Evolutionary conservation across 768 basidiomycete genomes (phyloP).

Genomic region (Macrolepiota albuminosa): DNA sequence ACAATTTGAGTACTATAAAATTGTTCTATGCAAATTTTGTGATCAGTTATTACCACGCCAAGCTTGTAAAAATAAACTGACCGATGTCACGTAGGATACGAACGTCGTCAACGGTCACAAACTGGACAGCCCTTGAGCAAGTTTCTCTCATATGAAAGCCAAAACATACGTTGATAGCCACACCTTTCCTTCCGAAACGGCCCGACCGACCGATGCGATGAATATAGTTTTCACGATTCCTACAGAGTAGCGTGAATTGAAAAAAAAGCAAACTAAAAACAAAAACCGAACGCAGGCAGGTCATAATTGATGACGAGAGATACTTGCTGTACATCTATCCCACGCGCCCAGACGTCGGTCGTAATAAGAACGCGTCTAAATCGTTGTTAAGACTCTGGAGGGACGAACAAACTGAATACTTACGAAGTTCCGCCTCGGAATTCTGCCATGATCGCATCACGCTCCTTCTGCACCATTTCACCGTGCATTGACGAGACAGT

Average conservation of each 20-base stretch:
- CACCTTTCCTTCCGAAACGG: slow-evolving; percentile 98
- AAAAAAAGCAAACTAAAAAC: neutral
- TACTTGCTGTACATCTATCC: slow-evolving; percentile 98
- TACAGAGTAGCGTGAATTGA: slow-evolving; percentile 22
- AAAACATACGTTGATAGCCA: slow-evolving; percentile 88
- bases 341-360: slow-evolving; percentile 96
- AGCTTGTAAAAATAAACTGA: slow-evolving; percentile 23
- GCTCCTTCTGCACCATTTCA: slow-evolving; percentile 94
- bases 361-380: slow-evolving; percentile 88
- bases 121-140: slow-evolving; percentile 39
- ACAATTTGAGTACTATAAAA: slow-evolving; percentile 96
- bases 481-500: slow-evolving; percentile 96
- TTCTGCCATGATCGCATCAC: slow-evolving; percentile 95
- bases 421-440: slow-evolving; percentile 92
- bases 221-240: slow-evolving; percentile 98
- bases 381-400: slow-evolving; percentile 12
- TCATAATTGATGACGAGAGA: slow-evolving; percentile 98
- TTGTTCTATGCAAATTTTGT: slow-evolving; percentile 55
- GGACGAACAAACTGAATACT: slow-evolving; percentile 25
- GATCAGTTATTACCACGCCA: slow-evolving; percentile 11
- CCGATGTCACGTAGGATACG: slow-evolving; percentile 96
- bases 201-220: slow-evolving; percentile 99
- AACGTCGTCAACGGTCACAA: slow-evolving; percentile 93
- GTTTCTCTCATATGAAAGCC: slow-evolving; percentile 11
- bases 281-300: slow-evolving; percentile 71